phyloP scores from a whole-genome alignment of 169 alveolate species.

The Cryptosporidium bovis region DNA sequence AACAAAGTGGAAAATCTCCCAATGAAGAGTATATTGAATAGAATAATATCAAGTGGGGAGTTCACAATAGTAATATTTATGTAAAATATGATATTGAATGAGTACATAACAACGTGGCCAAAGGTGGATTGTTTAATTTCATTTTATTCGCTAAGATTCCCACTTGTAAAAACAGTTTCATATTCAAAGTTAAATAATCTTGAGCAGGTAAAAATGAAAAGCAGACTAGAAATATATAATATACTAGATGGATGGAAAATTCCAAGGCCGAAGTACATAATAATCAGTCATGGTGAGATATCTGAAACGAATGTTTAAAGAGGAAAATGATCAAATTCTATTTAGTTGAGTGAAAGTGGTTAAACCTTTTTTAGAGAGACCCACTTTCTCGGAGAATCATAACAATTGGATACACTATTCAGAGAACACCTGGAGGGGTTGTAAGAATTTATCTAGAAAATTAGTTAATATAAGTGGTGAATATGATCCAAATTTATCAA shows the following conservation, averaged over 20 bases:
- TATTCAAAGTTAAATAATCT: constrained; percentile 83
- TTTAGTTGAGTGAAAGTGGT: constrained; percentile 89
- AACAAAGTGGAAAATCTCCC: constrained; percentile 88
- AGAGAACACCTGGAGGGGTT: constrained; percentile 94
- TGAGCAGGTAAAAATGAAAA: constrained; percentile 80
- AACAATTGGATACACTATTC: constrained; percentile 95
- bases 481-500: constrained; percentile 74
- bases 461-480: constrained; percentile 84
- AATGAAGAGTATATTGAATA: constrained; percentile 86
- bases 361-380: constrained; percentile 97
- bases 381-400: constrained; percentile 97
- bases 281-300: constrained; percentile 87
- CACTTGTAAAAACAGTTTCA: constrained; percentile 85
- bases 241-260: constrained; percentile 84
- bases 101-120: constrained; percentile 88
- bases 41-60: constrained; percentile 85
- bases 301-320: constrained; percentile 85
- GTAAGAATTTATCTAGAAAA: constrained; percentile 87
- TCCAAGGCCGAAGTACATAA: constrained; percentile 89
- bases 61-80: constrained; percentile 85
- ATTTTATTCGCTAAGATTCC: constrained; percentile 91
- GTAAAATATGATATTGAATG: constrained; percentile 85
- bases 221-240: constrained; percentile 85
- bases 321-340: constrained; percentile 91
- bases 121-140: constrained; percentile 91